phyloP scores from a whole-genome alignment of 495 filamentous ascomycete species.

The Penicillium subrubescens region DNA sequence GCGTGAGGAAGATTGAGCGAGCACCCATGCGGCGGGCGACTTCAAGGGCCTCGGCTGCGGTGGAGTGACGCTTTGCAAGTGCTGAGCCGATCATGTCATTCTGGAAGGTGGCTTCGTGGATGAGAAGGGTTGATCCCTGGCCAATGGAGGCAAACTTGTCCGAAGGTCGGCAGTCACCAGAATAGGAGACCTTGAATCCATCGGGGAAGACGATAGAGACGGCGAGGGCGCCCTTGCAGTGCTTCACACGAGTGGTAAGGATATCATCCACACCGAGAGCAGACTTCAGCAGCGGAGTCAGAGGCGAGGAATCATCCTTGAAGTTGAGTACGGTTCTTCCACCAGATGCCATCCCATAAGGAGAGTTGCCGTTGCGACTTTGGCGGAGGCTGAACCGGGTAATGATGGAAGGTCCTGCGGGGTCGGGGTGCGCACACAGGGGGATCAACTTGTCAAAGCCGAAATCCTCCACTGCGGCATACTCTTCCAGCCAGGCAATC shows the following conservation, averaged over 20 bases:
- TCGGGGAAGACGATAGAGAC: slow-evolving; percentile 73
- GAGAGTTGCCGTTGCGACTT: slow-evolving; percentile 29
- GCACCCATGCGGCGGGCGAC: slow-evolving; percentile 79
- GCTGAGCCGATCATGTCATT: slow-evolving; percentile 79
- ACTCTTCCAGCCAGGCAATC: slow-evolving; percentile 75
- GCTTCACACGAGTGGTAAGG: slow-evolving; percentile 63
- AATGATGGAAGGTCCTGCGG: slow-evolving; percentile 15
- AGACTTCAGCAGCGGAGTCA: slow-evolving; percentile 38
- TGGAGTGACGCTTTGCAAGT: slow-evolving; percentile 85
- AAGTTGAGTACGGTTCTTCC: slow-evolving; percentile 30
- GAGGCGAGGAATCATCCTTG: slow-evolving; percentile 25
- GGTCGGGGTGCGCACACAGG: slow-evolving; percentile 34
- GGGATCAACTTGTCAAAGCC: slow-evolving; percentile 64
- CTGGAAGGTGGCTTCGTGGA: slow-evolving; percentile 97
- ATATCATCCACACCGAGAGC: slow-evolving; percentile 49
- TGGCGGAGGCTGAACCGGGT: slow-evolving; percentile 38
- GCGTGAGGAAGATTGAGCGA: slow-evolving; percentile 75
- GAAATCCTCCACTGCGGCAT: slow-evolving; percentile 72
- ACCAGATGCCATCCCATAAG: slow-evolving; percentile 25
- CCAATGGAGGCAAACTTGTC: slow-evolving; percentile 69
- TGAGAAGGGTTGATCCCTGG: slow-evolving; percentile 71
- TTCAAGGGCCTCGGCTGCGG: slow-evolving; percentile 77
- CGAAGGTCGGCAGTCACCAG: slow-evolving; percentile 87
- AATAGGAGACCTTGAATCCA: slow-evolving; percentile 87
- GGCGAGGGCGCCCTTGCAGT: slow-evolving; percentile 80